Conservation (phyloP, 2,329 filamentous ascomycete genomes). For the Pestalotiopsis sp. region DNA sequence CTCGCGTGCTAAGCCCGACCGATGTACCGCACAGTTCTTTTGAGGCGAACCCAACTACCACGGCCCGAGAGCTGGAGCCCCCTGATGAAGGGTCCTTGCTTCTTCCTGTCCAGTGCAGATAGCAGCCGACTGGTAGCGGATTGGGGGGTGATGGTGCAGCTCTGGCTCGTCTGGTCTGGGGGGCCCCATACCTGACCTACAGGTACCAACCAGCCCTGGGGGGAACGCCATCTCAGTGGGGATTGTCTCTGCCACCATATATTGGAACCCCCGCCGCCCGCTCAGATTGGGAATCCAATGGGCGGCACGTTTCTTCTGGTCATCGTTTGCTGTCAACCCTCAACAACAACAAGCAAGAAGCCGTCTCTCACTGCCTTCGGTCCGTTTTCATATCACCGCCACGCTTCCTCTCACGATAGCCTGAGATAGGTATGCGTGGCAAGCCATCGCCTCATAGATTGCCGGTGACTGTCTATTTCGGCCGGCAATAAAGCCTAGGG, state of each 20-base stretch:
- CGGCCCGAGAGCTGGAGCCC: background rate
- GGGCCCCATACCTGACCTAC: background rate
- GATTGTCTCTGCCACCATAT: background rate
- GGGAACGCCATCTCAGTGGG: background rate
- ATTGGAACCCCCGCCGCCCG: background rate
- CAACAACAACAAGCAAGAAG: background rate
- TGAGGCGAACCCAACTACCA: background rate
- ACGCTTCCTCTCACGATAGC: background rate
- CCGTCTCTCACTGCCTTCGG: background rate
- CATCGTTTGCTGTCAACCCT: background rate
- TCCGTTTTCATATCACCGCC: background rate
- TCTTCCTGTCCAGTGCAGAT: background rate
- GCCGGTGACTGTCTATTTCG: background rate
- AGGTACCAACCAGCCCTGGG: background rate
- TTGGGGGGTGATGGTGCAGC: background rate
- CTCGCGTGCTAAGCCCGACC: background rate
- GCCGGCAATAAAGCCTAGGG: background rate
- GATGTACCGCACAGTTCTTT: background rate
- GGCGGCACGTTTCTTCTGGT: background rate
- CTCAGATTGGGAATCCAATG: background rate
- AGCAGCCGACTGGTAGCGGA: background rate
- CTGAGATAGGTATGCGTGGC: background rate
- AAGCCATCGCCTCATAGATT: background rate
- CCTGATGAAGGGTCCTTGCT: background rate
- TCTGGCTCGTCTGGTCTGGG: background rate